Percentiles rank a stretch among this genome's conserved stretches.
phyloP scores from a whole-genome alignment of 768 basidiomycete species.

The Boletus tylopilopsis region DNA sequence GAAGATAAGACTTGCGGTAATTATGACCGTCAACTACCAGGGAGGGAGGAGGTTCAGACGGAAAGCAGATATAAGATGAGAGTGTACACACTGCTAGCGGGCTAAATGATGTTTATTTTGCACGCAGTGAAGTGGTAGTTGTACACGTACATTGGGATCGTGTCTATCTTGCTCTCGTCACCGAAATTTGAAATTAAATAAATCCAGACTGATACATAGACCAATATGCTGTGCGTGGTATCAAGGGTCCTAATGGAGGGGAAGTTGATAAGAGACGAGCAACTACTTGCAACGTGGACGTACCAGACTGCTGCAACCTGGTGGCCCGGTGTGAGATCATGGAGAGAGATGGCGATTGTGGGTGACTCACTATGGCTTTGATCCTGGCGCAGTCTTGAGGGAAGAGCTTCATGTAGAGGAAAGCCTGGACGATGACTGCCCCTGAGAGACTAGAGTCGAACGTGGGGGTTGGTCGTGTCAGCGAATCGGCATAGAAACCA shows the following conservation, averaged over 20 bases:
- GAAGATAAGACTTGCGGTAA: constrained; percentile 24
- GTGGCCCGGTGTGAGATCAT: neutral
- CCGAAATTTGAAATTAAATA: constrained; percentile 46
- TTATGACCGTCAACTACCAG: constrained; percentile 26
- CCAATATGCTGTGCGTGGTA: constrained; percentile 37
- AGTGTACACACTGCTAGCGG: constrained; percentile 25
- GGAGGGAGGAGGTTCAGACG: neutral
- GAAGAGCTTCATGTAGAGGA: constrained; percentile 30
- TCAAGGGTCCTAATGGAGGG: constrained; percentile 31
- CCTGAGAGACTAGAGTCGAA: constrained; percentile 25
- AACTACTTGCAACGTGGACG: neutral
- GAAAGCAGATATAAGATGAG: neutral
- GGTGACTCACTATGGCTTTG: constrained; percentile 22
- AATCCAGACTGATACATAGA: constrained; percentile 39
- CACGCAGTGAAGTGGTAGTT: neutral
- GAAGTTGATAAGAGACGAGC: neutral
- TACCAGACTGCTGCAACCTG: constrained; percentile 30
- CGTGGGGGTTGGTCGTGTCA: neutral
- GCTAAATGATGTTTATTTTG: constrained; percentile 3
- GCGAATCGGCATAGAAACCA: neutral
- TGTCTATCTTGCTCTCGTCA: constrained; percentile 33
- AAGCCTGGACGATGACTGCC: constrained; percentile 23
- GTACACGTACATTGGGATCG: constrained; percentile 40
- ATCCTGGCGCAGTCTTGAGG: constrained; percentile 19
- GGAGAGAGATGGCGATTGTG: neutral